Base-by-base conservation (phyloP, 2,329 filamentous ascomycete genomes). In the Teratosphaeria nubilosa region DNA sequence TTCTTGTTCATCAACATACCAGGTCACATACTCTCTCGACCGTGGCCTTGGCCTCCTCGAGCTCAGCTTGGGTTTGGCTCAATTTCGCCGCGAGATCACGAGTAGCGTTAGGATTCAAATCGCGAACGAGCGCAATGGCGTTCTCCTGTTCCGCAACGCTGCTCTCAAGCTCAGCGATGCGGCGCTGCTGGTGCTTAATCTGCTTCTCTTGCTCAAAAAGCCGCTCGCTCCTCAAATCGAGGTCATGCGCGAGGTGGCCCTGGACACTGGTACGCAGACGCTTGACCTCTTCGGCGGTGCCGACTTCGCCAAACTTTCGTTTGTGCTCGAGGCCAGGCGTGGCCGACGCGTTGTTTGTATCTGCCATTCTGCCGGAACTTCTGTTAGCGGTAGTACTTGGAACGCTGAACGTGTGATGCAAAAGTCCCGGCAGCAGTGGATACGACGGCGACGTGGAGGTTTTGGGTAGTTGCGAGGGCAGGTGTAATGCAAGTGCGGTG, bases 131-230 rank as follows among this genome's bases (percentile, higher is more conserved):
- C 13, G 34, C 34, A 27, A 51, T 51, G 48, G 20, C n/a, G 20
- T 14, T 53, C 51, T 53, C 51, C 30, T 53, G 51, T 25, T 53
- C 51, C 25, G 25, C 30, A 25, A 20, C n/a, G n/a, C 2, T 11
- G 22, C 30, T 16, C 31, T 53, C 51, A 20, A 53, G 24, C 48
- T 27, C 48, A 51, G 48, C 48, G 20, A 51, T 24, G 22, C 30
- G 22, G 25, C 32, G 56, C 34, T 51, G 51, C 51, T 48, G 51
- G 37, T 58, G 31, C 32, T 58, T 54, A 24, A 58, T 58, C 24
- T 32, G 31, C 54, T 59, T 59, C 51, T 61, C 56, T 22, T 59
- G 52, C n/a, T 37, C 34, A 24, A 61, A 52, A 3, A 37, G 30
- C 32, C 52, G 13, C 13, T 31, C 51, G 24, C 20, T 34, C 11